These are phyloP conservation scores for Ophiocordyceps robertsii DNA, from an alignment of 2,329 filamentous ascomycete genomes.

Conservation along the genomic window DNA sequence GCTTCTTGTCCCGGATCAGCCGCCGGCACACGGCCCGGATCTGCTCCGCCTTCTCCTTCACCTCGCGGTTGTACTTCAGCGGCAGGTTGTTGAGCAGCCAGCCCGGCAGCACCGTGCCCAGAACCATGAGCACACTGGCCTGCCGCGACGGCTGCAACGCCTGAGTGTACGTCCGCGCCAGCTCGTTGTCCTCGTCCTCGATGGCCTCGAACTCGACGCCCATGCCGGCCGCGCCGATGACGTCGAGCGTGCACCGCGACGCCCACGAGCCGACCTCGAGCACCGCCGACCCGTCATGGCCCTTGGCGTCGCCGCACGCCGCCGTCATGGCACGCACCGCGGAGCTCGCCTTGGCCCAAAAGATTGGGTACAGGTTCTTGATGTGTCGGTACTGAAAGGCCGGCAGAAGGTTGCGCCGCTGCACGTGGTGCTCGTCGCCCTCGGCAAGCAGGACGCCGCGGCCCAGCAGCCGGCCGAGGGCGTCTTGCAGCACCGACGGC, in stretches of 20 bases:
- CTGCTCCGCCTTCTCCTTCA: constrained; percentile 38
- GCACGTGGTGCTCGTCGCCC: constrained; percentile 78
- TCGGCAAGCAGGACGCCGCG: constrained; percentile 67
- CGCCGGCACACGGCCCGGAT: constrained; percentile 55
- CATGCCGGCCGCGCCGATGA: constrained; percentile 60
- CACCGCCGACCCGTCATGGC: constrained; percentile 23
- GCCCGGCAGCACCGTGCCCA: constrained; percentile 48
- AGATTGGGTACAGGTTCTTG: constrained; percentile 71
- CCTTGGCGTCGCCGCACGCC: constrained; percentile 6
- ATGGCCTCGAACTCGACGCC: constrained; percentile 59
- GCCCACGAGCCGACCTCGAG: constrained; percentile 50
- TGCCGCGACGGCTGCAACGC: constrained; percentile 40
- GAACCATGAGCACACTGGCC: constrained; percentile 40
- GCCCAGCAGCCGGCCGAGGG: constrained; percentile 52
- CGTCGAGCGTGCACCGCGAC: constrained; percentile 57
- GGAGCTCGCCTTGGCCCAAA: constrained; percentile 67
- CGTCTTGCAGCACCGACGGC: constrained; percentile 36
- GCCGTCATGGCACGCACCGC: constrained; percentile 47
- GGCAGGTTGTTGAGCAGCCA: constrained; percentile 53
- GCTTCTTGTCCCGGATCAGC: constrained; percentile 59
- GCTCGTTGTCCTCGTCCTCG: constrained; percentile 41
- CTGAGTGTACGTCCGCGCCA: constrained; percentile 42
- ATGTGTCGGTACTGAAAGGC: constrained; percentile 79
- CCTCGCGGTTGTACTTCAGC: constrained; percentile 53
- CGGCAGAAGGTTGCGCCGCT: constrained; percentile 67